A percentile compares a stretch with the other conserved stretches of the same genome.
These are phyloP conservation scores for Trichoderma endophyticum DNA, from an alignment of 2,329 filamentous ascomycete genomes.

Conservation along the genomic window DNA sequence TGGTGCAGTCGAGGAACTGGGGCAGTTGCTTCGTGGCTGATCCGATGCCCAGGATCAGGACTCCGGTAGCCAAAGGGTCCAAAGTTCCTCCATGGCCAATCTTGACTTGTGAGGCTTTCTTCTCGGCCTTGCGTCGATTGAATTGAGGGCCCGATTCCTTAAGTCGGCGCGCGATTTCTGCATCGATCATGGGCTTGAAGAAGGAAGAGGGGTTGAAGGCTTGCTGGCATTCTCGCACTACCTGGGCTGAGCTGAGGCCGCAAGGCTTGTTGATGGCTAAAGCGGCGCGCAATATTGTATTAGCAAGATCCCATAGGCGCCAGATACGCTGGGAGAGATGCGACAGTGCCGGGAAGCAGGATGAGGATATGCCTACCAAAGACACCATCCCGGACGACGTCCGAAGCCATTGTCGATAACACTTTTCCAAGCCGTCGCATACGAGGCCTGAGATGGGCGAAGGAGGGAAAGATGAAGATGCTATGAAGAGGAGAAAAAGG, in stretches of 20 bases:
- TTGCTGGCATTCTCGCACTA: slow-evolving; percentile 81
- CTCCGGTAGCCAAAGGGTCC: slow-evolving; percentile 89
- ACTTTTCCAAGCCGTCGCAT: slow-evolving; percentile 34
- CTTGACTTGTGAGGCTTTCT: slow-evolving; percentile 71
- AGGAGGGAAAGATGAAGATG: slow-evolving; percentile 52
- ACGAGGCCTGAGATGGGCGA: slow-evolving; percentile 50
- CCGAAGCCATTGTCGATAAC: slow-evolving; percentile 50
- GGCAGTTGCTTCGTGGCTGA: slow-evolving; percentile 79
- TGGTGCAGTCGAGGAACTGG: slow-evolving; percentile 81
- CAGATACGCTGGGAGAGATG: not conserved
- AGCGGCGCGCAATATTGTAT: slow-evolving; percentile 6
- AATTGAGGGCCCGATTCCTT: slow-evolving; percentile 58
- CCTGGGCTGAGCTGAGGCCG: slow-evolving; percentile 82
- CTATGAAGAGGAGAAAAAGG: not conserved
- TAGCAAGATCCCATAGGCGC: not conserved
- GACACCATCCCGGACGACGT: slow-evolving; percentile 54
- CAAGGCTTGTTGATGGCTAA: slow-evolving; percentile 90
- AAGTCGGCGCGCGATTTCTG: slow-evolving; percentile 54
- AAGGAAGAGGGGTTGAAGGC: slow-evolving; percentile 77
- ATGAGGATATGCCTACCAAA: slow-evolving; percentile 45
- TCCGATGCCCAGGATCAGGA: slow-evolving; percentile 85
- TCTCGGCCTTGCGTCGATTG: slow-evolving; percentile 55
- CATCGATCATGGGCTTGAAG: slow-evolving; percentile 74
- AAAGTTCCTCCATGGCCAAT: slow-evolving; percentile 95
- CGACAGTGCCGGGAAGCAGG: not conserved